phyloP scores from a whole-genome alignment of 225 moss, liverwort and hornwort species.

The Climacium dendroides region DNA sequence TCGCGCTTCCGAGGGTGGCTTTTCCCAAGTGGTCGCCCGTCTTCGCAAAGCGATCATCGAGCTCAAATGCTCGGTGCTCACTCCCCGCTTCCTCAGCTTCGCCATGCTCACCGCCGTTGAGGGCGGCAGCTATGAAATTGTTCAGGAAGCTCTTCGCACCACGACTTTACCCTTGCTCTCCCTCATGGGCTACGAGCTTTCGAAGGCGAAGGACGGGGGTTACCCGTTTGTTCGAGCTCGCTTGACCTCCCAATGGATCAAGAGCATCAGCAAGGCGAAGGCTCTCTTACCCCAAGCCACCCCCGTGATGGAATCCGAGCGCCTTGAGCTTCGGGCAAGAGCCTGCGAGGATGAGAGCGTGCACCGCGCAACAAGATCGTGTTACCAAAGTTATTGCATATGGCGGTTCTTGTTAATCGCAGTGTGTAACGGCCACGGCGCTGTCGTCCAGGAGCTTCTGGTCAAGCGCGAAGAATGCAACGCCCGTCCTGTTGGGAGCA shows the following conservation, averaged over 20 bases:
- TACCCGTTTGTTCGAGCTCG: constrained; percentile 14
- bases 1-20: constrained; percentile 4
- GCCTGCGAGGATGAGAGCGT: background rate
- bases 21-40: background rate
- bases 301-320: background rate
- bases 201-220: background rate
- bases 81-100: constrained; percentile 6
- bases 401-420: constrained; percentile 14
- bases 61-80: background rate
- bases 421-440: constrained; percentile 4
- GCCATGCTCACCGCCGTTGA: constrained; percentile 9
- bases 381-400: background rate
- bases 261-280: background rate
- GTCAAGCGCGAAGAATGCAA: background rate
- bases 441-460: constrained; percentile 7
- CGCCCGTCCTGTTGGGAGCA: background rate
- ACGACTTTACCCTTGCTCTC: background rate
- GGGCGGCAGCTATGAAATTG: background rate
- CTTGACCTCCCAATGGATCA: background rate
- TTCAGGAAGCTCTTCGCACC: background rate
- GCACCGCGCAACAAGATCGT: constrained; percentile 4
- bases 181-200: constrained; percentile 14
- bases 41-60: background rate
- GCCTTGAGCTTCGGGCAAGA: background rate
- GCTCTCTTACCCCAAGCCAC: background rate